Evolutionary conservation across 805 yeast species (phyloP).

Genomic region (Starmerella bacillaris): DNA sequence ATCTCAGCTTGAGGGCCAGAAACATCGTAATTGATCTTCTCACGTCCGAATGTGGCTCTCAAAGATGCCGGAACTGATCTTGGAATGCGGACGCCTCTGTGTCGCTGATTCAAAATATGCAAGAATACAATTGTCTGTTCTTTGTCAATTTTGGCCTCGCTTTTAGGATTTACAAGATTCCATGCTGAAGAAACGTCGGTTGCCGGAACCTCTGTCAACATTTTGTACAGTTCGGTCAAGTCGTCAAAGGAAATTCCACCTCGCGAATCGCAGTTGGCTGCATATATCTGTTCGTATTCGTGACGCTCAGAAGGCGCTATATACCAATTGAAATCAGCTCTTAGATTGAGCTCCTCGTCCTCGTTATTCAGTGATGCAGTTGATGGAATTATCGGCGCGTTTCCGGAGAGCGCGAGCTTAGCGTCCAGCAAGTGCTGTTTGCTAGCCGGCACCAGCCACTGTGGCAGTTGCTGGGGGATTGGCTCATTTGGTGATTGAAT

Average conservation of each 20-base stretch:
- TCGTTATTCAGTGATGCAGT: constrained; percentile 19
- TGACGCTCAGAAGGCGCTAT: constrained; percentile 73
- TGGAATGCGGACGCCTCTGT: constrained; percentile 70
- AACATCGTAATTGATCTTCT: constrained; percentile 44
- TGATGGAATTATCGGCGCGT: constrained; percentile 9
- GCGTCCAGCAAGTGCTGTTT: constrained; percentile 77
- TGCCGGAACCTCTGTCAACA: constrained; percentile 56
- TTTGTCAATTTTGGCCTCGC: constrained; percentile 71
- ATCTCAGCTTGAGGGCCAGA: constrained; percentile 35
- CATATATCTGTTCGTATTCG: constrained; percentile 61
- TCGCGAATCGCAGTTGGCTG: constrained; percentile 51
- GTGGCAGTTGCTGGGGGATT: constrained; percentile 62
- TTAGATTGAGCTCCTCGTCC: constrained; percentile 46
- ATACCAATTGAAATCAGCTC: constrained; percentile 84
- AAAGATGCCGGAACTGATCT: constrained; percentile 85
- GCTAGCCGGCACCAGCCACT: constrained; percentile 82
- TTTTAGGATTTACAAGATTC: constrained; percentile 86
- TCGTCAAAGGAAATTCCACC: constrained; percentile 69
- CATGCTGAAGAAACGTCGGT: constrained; percentile 80
- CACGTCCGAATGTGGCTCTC: constrained; percentile 80
- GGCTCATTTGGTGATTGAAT: constrained; percentile 51
- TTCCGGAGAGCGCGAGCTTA: constrained; percentile 36
- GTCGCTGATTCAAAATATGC: constrained; percentile 81
- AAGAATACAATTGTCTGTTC: constrained; percentile 81
- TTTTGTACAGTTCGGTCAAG: constrained; percentile 46